A percentile compares a stretch with the other conserved stretches of the same genome.
phyloP scores from a whole-genome alignment of 129 eudicot genomes.

The Flaveria linearis region DNA sequence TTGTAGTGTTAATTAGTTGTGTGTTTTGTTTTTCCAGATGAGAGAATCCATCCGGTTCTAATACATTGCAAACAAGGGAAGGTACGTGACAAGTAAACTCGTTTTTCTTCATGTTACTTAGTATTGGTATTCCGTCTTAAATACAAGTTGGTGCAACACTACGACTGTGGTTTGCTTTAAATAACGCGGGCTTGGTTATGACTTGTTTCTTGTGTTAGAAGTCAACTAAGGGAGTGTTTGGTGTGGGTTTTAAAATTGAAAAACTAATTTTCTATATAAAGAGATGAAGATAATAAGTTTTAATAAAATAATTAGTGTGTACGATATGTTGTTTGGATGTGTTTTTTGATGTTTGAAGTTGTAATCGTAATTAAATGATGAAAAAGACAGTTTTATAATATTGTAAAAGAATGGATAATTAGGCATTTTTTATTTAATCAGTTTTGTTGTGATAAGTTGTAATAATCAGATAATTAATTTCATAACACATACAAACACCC shows the following conservation, averaged over 20 bases:
- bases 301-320: too few species aligned
- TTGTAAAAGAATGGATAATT: background rate
- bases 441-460: background rate
- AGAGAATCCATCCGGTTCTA: slow-evolving; percentile 59
- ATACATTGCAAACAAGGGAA: slow-evolving; percentile 74
- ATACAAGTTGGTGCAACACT: background rate
- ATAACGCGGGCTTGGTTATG: background rate
- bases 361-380: background rate
- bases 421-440: background rate
- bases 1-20: background rate
- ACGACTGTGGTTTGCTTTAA: background rate
- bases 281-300: too few species aligned
- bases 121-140: background rate
- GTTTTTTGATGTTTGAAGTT: background rate
- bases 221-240: background rate
- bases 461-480: background rate
- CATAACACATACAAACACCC: background rate
- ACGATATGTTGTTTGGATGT: background rate
- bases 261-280: too few species aligned
- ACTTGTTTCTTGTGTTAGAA: background rate
- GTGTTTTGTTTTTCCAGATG: slow-evolving; percentile 41
- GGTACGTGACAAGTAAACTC: slow-evolving; percentile 37
- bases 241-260: background rate
- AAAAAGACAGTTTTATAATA: too few species aligned
- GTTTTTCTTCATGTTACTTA: background rate